phyloP scores from a whole-genome alignment of 495 filamentous ascomycete species.

The Penicillium riverlandense region DNA sequence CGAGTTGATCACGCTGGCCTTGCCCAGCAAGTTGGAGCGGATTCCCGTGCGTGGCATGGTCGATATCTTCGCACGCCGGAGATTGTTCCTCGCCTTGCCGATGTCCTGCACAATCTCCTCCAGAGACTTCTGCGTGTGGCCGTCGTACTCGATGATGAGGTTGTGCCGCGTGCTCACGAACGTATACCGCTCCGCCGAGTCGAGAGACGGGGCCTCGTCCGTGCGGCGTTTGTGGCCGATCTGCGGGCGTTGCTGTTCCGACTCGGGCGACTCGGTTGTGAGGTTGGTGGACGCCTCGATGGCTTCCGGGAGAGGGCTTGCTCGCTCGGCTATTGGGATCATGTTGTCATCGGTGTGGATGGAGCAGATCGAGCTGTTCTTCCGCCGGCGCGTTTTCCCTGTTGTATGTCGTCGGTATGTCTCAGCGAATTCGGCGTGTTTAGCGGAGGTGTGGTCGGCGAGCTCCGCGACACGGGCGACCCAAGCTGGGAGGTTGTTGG shows the following conservation, averaged over 20 bases:
- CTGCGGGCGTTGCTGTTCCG: constrained; percentile 2
- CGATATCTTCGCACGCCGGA: constrained; percentile 65
- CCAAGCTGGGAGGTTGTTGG: constrained; percentile 61
- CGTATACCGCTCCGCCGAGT: constrained; percentile 31
- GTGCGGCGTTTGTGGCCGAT: constrained; percentile 22
- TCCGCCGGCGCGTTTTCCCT: constrained; percentile 23
- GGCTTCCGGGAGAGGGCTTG: constrained; percentile 9
- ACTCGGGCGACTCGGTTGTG: constrained; percentile 3
- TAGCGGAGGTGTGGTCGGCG: constrained; percentile 57
- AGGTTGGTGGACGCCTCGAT: constrained; percentile 1
- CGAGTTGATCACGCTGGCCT: not conserved
- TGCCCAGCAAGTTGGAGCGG: constrained; percentile 12
- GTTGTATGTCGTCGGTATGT: constrained; percentile 27
- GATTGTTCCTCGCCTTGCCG: constrained; percentile 68
- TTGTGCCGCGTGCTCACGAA: constrained; percentile 66
- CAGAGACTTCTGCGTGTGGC: constrained; percentile 71
- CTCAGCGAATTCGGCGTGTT: constrained; percentile 57
- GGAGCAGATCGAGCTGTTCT: constrained; percentile 43
- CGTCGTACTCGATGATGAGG: constrained; percentile 86
- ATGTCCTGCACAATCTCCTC: constrained; percentile 76
- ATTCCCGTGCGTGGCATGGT: constrained; percentile 14
- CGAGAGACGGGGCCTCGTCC: constrained; percentile 21
- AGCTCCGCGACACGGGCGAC: constrained; percentile 60
- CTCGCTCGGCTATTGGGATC: constrained; percentile 12
- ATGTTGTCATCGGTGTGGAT: constrained; percentile 32